Evolutionary conservation across 768 basidiomycete genomes (phyloP), one percentile per base, ranked within the genome.

Genomic region (Pleurotus ostreatus): DNA sequence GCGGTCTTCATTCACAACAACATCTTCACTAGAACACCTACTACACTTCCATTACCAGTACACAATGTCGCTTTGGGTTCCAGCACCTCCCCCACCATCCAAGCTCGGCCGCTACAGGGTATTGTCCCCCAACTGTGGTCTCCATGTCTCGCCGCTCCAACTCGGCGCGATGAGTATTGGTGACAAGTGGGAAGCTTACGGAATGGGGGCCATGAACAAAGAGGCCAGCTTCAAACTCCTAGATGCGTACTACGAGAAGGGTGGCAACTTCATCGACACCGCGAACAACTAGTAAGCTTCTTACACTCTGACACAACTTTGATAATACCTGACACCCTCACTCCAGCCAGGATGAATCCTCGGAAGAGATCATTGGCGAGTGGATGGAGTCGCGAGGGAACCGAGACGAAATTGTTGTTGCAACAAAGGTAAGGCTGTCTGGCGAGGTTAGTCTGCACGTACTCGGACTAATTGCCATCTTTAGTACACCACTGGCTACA

Each of bases 151-250:
- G 2, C 78, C 80, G 0, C 62, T 82, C 22, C 69, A 70, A 37
- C 74, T 82, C 26, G 79, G 80, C 2, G 79, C 71, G 2, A 76
- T 78, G 77, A 77, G 68, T 64, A 74, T 80, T 39, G 78, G 79
- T 5, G 72, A 78, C 58, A 68, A 74, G 53, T 79, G 78, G 78
- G 61, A 59, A 0, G 38, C 52, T 1, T 46, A 55, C 12, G 55
- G 49, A 13, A 61, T 73, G 59, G 74, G 75, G 1, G 46, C 54
- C 2, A 74, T 76, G 69, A 56, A 65, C 57, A 73, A 75, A 61
- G 70, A 75, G 49, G 49, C 59, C n/a, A 65, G 70, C 6, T 71
- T 76, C 63, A 70, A 74, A 62, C 67, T 78, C 16, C 70, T 80
- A 7, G 74, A 78, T 57, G 67, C 72, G 2, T 74, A 61, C 46